Percentiles rank a stretch among this genome's conserved stretches.
Conservation (phyloP, 805 yeast species). For the Pichia heedii region DNA sequence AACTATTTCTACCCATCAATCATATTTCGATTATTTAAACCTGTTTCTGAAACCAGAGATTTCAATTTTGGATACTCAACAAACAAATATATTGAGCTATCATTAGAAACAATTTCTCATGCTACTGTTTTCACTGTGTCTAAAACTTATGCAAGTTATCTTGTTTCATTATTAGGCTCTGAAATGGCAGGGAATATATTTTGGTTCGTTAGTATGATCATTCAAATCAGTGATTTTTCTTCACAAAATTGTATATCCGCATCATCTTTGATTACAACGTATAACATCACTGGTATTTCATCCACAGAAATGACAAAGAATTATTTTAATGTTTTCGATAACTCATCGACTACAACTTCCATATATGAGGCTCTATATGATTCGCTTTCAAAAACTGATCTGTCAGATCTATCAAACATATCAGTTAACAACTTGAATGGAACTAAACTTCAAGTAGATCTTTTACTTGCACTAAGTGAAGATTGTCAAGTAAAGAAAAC, state of each 20-base stretch:
- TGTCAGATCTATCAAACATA: slow-evolving; percentile 1
- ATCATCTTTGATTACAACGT: slow-evolving; percentile 16
- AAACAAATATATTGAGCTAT: background rate
- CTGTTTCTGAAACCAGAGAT: background rate
- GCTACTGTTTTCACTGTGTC: slow-evolving; percentile 5
- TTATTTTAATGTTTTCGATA: slow-evolving; percentile 16
- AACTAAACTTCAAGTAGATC: slow-evolving; percentile 10
- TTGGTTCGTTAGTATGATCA: slow-evolving; percentile 19
- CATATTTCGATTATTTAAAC: slow-evolving; percentile 2
- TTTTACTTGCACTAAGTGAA: slow-evolving; percentile 10
- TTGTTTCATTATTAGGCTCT: slow-evolving; percentile 29
- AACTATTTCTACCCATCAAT: slow-evolving; percentile 19
- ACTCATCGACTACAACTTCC: slow-evolving; percentile 6
- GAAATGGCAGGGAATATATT: slow-evolving; percentile 20
- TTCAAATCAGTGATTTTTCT: slow-evolving; percentile 20
- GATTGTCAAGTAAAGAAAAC: slow-evolving; percentile 20
- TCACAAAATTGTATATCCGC: slow-evolving; percentile 21
- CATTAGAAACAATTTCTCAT: background rate
- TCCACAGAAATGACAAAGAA: slow-evolving; percentile 3
- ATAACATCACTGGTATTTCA: slow-evolving; percentile 19
- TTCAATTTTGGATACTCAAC: background rate
- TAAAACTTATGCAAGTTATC: slow-evolving; percentile 32
- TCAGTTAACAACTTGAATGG: slow-evolving; percentile 11
- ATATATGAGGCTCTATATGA: slow-evolving; percentile 1
- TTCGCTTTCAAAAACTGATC: background rate